Evolutionary conservation across 139 green algal species (phyloP).

Genomic region (Pycnococcus provasolii): DNA sequence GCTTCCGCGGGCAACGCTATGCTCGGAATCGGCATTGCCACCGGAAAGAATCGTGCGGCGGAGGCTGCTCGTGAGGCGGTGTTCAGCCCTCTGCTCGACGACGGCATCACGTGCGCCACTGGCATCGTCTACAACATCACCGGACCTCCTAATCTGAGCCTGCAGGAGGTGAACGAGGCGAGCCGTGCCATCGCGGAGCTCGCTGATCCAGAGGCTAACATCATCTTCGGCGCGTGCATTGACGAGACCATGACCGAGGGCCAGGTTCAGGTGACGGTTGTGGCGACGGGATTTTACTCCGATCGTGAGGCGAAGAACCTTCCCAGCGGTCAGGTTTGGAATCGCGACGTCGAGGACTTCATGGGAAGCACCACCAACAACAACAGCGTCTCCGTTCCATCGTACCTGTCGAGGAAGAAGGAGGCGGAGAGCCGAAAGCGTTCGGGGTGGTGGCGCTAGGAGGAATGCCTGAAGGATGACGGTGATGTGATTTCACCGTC

Average conservation of each 20-base stretch:
- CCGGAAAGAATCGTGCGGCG: constrained; percentile 52
- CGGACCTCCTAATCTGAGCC: constrained; percentile 78
- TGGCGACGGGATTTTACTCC: constrained; percentile 73
- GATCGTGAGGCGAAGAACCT: background rate
- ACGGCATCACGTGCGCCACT: constrained; percentile 79
- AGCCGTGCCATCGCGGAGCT: constrained; percentile 76
- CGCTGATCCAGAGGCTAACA: constrained; percentile 82
- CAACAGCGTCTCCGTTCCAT: too few species aligned
- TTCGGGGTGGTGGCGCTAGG: too few species aligned
- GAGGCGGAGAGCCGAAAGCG: too few species aligned
- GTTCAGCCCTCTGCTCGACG: constrained; percentile 83
- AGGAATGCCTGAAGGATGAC: too few species aligned
- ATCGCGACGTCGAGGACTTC: too few species aligned
- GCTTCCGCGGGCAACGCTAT: constrained; percentile 84
- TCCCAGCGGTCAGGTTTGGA: too few species aligned
- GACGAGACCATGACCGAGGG: constrained; percentile 47
- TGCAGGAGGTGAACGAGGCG: constrained; percentile 40
- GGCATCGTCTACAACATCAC: constrained; percentile 97
- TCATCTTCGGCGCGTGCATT: constrained; percentile 94
- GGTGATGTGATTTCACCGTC: too few species aligned
- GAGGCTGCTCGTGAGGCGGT: constrained; percentile 66
- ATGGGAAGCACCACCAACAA: too few species aligned
- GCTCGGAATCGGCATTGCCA: constrained; percentile 57
- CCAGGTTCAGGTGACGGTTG: constrained; percentile 64
- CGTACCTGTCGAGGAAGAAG: too few species aligned